These are phyloP conservation scores for Cymbopogon flexuosus DNA, from an alignment of 202 grass and related monocot species.

Conservation along the genomic window DNA sequence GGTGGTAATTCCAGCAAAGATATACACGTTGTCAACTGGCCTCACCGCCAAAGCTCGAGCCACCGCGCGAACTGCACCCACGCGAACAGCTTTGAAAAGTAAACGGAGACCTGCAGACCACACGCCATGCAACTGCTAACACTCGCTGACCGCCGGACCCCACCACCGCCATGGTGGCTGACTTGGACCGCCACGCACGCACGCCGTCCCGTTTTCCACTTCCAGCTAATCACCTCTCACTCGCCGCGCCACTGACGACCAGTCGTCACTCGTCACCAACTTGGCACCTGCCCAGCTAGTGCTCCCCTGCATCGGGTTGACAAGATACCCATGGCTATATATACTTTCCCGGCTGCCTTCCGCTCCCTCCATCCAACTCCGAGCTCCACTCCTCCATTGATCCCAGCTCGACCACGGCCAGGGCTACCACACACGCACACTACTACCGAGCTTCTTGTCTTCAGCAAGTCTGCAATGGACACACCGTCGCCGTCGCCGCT, in stretches of 20 bases:
- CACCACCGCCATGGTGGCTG: background rate
- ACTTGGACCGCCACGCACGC: conserved; percentile 14
- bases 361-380: background rate
- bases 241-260: conserved; percentile 2
- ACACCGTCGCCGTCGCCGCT: background rate
- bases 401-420: background rate
- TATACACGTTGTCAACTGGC: background rate
- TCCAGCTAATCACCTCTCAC: conserved; percentile 6
- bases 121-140: background rate
- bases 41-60: background rate
- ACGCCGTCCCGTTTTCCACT: background rate
- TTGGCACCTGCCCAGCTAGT: background rate
- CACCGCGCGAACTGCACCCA: too few relatives aligned
- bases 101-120: background rate
- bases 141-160: background rate
- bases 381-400: background rate
- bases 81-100: background rate
- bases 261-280: background rate
- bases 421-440: background rate
- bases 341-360: conserved; percentile 11
- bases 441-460: background rate
- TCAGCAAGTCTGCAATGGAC: background rate
- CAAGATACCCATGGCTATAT: conserved; percentile 16
- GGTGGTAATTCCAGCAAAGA: background rate
- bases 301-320: background rate